Conservation (phyloP, 768 basidiomycete genomes). For the Rhizopogon vesiculosus region DNA sequence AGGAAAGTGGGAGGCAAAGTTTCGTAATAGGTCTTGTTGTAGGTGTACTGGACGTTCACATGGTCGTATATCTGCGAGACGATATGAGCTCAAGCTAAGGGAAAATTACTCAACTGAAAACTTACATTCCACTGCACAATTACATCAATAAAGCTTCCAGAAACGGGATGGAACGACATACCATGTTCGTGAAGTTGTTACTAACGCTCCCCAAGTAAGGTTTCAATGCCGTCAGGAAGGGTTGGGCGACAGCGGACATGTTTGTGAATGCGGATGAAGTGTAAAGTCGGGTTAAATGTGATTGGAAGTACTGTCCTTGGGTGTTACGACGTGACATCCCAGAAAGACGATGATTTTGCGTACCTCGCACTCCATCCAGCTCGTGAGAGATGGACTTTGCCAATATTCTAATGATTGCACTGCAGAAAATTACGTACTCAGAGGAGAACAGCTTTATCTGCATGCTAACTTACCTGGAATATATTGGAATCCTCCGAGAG, state of each 20-base stretch:
- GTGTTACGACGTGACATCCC: neutral
- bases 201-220: constrained; percentile 21
- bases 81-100: neutral
- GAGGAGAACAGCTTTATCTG: neutral
- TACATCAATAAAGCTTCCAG: neutral
- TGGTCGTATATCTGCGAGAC: constrained; percentile 57
- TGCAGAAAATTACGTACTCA: neutral
- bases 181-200: constrained; percentile 22
- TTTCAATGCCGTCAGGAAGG: constrained; percentile 21
- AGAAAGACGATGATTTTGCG: neutral
- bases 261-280: constrained; percentile 19
- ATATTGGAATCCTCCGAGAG: constrained; percentile 85
- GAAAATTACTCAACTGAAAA: neutral
- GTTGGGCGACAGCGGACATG: constrained; percentile 12
- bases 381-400: constrained; percentile 61
- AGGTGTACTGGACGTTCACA: constrained; percentile 62
- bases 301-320: constrained; percentile 21
- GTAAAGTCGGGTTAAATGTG: constrained; percentile 25
- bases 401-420: constrained; percentile 52
- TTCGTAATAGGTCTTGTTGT: constrained; percentile 73
- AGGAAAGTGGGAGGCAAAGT: constrained; percentile 65
- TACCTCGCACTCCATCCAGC: constrained; percentile 64
- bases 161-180: constrained; percentile 15
- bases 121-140: constrained; percentile 60
- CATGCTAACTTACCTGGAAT: constrained; percentile 40